Conservation (phyloP, 371 early-diverging fungal species). For the Mucor velutinosus region DNA sequence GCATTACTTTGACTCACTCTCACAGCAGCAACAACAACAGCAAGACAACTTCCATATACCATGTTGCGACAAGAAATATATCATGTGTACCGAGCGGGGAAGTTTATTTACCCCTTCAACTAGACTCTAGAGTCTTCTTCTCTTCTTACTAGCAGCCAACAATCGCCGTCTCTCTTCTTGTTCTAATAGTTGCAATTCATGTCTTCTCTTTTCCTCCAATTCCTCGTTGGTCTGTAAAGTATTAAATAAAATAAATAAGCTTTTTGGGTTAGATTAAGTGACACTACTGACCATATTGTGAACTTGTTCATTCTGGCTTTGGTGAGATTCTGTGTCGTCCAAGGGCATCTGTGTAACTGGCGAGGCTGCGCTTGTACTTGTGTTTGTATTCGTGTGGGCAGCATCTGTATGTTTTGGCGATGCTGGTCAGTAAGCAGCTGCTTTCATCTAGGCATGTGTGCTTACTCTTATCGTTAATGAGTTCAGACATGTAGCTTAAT, state of each 20-base stretch:
- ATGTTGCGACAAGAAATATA: background rate
- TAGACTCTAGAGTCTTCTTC: background rate
- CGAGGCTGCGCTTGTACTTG: background rate
- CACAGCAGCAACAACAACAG: background rate
- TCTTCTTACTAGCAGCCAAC: background rate
- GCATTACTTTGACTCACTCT: slow-evolving; percentile 4
- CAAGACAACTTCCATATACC: background rate
- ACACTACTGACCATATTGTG: background rate
- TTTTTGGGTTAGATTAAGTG: background rate
- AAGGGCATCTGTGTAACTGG: slow-evolving; percentile 6
- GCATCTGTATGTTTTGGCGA: background rate
- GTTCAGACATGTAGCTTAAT: background rate
- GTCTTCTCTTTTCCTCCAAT: slow-evolving; percentile 2
- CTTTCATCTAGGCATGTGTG: background rate
- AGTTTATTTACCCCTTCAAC: slow-evolving; percentile 13
- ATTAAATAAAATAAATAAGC: background rate
- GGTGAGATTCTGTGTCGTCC: background rate
- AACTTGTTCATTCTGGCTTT: background rate
- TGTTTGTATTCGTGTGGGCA: background rate
- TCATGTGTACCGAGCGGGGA: background rate
- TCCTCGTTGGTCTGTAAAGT: slow-evolving; percentile 3
- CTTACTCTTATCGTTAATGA: slow-evolving; percentile 3
- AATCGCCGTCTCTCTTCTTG: slow-evolving; percentile 5
- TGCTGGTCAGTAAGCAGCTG: background rate
- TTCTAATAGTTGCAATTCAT: background rate